Conservation (phyloP, 768 basidiomycete genomes). For the Mycena rebaudengoi region DNA sequence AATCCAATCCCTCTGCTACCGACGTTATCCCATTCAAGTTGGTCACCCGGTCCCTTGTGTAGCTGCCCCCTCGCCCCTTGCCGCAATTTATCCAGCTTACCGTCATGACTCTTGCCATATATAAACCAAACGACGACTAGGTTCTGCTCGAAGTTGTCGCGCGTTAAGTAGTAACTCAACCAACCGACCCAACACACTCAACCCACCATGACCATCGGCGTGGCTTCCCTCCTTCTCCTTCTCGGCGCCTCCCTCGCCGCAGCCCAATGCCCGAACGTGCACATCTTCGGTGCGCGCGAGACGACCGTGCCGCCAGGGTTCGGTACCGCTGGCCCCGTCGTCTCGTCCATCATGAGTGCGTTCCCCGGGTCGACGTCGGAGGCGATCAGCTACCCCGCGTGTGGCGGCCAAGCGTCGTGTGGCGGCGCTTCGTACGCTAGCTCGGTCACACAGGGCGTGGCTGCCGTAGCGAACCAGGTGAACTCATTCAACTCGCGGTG, state of each 20-base stretch:
- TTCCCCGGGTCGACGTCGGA: conserved; percentile 41
- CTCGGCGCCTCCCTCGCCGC: conserved; percentile 18
- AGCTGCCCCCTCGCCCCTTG: no score
- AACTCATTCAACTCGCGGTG: conserved; percentile 43
- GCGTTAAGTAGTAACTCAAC: no score
- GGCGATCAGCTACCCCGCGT: conserved; percentile 47
- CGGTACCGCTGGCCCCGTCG: conserved; percentile 40
- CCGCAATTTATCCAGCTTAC: no score
- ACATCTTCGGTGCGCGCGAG: conserved; percentile 46
- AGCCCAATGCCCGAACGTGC: conserved; percentile 39
- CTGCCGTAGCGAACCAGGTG: conserved; percentile 40
- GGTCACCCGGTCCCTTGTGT: no score
- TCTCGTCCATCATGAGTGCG: conserved; percentile 35
- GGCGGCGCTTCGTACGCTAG: conserved; percentile 42
- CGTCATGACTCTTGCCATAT: no score
- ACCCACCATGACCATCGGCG: conserved; percentile 13
- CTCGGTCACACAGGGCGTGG: conserved; percentile 39
- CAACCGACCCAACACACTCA: no score
- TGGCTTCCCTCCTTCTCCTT: conserved; percentile 20
- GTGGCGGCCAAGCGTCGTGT: conserved; percentile 42
- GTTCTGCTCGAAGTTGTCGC: no score
- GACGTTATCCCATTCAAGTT: no score
- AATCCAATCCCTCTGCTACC: no score
- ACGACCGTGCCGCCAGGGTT: conserved; percentile 42
- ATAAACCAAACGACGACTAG: no score